A percentile compares a stretch with the other conserved stretches of the same genome.
Evolutionary conservation across 306 rosid genomes (phyloP).

Genomic region (Luffa aegyptiaca): DNA sequence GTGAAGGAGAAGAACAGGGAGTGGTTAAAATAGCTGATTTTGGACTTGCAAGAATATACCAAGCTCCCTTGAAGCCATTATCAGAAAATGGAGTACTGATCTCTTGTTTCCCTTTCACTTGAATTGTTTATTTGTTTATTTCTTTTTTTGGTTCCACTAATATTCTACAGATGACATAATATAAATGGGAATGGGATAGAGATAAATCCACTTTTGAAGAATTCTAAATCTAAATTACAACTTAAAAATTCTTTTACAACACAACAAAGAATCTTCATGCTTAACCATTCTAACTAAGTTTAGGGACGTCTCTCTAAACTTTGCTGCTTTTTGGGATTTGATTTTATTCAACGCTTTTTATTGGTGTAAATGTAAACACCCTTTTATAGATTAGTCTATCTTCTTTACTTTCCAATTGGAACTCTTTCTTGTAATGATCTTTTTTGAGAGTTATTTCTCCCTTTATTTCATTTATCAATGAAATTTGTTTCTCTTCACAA

Average conservation of each 20-base stretch:
- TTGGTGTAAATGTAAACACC: no score
- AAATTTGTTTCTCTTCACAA: no score
- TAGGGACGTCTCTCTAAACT: no score
- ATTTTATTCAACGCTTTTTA: no score
- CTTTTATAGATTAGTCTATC: no score
- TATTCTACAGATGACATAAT: neutral
- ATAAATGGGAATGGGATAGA: neutral
- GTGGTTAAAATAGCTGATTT: conserved; percentile 91
- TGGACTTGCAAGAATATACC: conserved; percentile 98
- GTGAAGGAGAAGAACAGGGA: conserved; percentile 89
- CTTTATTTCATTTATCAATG: no score
- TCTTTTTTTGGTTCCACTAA: neutral
- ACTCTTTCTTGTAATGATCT: no score
- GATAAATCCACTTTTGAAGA: neutral
- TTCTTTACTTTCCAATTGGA: no score
- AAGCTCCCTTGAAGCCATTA: conserved; percentile 79
- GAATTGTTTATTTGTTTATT: neutral
- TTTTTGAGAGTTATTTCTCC: no score
- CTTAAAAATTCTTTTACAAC: neutral
- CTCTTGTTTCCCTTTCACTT: conserved; percentile 10
- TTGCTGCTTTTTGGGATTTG: no score
- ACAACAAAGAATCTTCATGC: neutral
- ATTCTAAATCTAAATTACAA: neutral
- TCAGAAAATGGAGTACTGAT: conserved; percentile 69
- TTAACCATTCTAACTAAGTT: neutral